Base-by-base conservation (phyloP, 257 asterid species). In the Penstemon newberryi region DNA sequence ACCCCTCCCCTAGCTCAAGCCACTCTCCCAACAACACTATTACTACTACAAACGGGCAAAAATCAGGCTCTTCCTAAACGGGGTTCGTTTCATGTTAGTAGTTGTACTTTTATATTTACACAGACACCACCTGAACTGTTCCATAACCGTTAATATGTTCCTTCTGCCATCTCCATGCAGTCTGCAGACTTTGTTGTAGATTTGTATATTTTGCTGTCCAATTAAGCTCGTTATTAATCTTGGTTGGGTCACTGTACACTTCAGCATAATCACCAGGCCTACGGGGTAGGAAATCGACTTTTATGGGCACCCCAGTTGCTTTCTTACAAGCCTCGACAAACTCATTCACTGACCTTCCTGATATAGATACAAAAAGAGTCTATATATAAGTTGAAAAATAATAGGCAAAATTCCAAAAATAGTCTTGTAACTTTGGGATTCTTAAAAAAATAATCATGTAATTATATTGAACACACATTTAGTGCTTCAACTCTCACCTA, bases 121-220 rank as follows among this genome's bases (percentile, higher is more conserved):
- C 84, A 13, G 85, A 72, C 82, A 75, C 65, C 70, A 74, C 64
- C 67, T 63, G 73, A 64, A 85, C 70, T 4, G 83, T 38, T 7
- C 73, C 80, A 9, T 90, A 92, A 41, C 98, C 98, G 18, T 90
- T 76, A 51, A 71, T 53, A 66, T 92, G 98, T 0, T 84, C 81
- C 82, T 87, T 88, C 85, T 92, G 98, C 98, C 98, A 92, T 80
- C 91, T 90, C 98, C 98, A 92, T 1, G 98, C 97, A 3, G 75
- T 50, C 83, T 70, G 80, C 85, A 92, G 69, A 73, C 98, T 92
- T 58, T 80, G 77, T 71, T 83, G 81, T 49, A 92, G 97, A 73
- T 90, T 70, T 0, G 87, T 86, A 74, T 92, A 70, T 56, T 77
- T 66, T 0, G 98, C 98, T 0, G 96, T 92, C 98, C 98, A 92